These are phyloP conservation scores for Eucalyptus curtisii DNA, from an alignment of 345 rosid species.

Conservation along the genomic window DNA sequence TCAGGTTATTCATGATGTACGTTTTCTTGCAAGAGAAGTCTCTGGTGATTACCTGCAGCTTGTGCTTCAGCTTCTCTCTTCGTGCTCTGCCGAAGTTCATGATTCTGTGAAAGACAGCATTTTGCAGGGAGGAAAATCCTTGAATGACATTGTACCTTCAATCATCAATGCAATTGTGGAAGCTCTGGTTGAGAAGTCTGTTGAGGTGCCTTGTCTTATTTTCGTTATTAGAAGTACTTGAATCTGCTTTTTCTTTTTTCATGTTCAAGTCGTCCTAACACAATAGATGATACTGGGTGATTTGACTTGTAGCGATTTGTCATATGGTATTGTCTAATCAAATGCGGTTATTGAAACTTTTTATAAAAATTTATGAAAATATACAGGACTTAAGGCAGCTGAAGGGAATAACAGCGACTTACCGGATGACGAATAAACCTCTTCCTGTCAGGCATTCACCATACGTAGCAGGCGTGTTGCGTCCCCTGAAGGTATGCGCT, in stretches of 20 bases:
- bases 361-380: neutral
- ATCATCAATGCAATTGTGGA: slow-evolving; percentile 45
- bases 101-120: slow-evolving; percentile 75
- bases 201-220: slow-evolving; percentile 40
- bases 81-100: slow-evolving; percentile 57
- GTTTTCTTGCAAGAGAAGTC: slow-evolving; percentile 49
- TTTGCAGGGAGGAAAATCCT: slow-evolving; percentile 47
- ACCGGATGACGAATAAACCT: slow-evolving; percentile 90
- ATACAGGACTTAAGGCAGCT: slow-evolving; percentile 74
- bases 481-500: slow-evolving; percentile 61
- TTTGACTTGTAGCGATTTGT: neutral
- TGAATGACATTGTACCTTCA: slow-evolving; percentile 44
- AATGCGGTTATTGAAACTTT: neutral
- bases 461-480: slow-evolving; percentile 65
- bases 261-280: neutral
- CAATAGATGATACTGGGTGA: neutral
- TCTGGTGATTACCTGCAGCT: slow-evolving; percentile 53
- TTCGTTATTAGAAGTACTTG: neutral
- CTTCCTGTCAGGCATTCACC: slow-evolving; percentile 90
- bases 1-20: slow-evolving; percentile 87
- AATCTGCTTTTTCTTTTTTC: neutral
- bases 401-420: slow-evolving; percentile 83
- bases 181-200: slow-evolving; percentile 70
- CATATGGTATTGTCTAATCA: neutral
- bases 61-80: slow-evolving; percentile 47